Evolutionary conservation across 768 basidiomycete genomes (phyloP), one percentile per base, ranked within the genome.

Genomic region (Hygrophoropsis aurantiaca): DNA sequence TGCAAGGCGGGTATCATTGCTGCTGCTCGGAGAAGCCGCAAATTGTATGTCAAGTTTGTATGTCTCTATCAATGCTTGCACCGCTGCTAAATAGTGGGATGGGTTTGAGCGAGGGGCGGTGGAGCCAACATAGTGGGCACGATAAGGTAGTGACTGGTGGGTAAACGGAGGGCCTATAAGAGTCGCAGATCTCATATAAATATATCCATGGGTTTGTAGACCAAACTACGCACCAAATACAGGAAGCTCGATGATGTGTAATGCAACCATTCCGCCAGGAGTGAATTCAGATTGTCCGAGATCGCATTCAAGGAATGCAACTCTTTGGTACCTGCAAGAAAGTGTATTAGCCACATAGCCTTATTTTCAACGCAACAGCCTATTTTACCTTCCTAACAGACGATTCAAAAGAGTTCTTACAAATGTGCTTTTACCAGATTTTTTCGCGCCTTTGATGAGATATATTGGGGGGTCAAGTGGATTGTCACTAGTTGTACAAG

Each of bases 271-370:
- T 0, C 94, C 95, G 0, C 84, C 84, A 1, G 90, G 85, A 1
- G 87, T 86, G 60, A 97, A 95, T 65, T 97, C 94, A 3, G 92
- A 87, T 66, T 99, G 95, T 15, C 95, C 95, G 3, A 90, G 57
- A 66, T 99, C 95, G 49, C 89, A 90, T 61, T 98, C 95, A 7
- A 99, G 76, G 62, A 81, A 97, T 0, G 93, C 94, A 3, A 97
- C 91, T n/a, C 75, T 75, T 19, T 74, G 73, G 68, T 90, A 90
- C 23, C 87, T 91, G 49, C 27, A 26, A 27, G 19, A 33, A 26
- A 11, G 30, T 21, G 13, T 11, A 19, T 40, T 41, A 49, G 37
- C n/a, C 44, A 26, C 4, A 33, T 37, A 32, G 15, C 47, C 5
- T 15, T n/a, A 42, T 36, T 8, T 25, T 36, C 23, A 26, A n/a